A percentile compares a stretch with the other conserved stretches of the same genome.
Conservation (phyloP, 345 rosid genomes). For the Eucalyptus polybractea region DNA sequence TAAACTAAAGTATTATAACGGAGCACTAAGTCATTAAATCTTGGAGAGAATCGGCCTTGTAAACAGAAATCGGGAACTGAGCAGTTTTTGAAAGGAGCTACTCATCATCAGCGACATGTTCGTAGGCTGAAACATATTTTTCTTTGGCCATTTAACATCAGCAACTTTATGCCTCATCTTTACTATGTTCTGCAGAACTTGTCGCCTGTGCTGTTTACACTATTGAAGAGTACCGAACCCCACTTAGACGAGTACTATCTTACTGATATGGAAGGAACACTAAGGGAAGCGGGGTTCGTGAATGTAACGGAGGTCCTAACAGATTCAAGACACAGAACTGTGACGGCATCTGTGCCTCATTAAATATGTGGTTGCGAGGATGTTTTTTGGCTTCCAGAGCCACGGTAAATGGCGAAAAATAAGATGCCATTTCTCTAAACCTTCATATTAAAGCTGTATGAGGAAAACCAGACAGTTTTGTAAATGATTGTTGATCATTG, state of each 20-base stretch:
- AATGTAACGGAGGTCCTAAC: slow-evolving; percentile 24
- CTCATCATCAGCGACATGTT: neutral
- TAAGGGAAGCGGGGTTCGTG: slow-evolving; percentile 32
- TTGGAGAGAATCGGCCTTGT: neutral
- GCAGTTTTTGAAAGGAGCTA: neutral
- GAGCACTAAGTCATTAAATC: neutral
- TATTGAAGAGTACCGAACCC: slow-evolving; percentile 57
- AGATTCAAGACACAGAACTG: slow-evolving; percentile 41
- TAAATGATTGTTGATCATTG: neutral
- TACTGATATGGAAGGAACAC: slow-evolving; percentile 34
- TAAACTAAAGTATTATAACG: neutral
- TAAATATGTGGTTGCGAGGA: neutral
- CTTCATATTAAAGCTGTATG: neutral
- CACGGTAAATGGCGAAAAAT: neutral
- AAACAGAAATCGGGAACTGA: neutral
- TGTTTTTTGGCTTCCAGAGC: neutral
- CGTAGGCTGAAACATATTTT: neutral
- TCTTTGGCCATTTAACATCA: neutral
- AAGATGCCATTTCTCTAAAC: neutral
- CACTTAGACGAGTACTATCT: slow-evolving; percentile 37
- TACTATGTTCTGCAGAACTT: slow-evolving; percentile 14
- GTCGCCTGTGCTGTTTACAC: slow-evolving; percentile 43
- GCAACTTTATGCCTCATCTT: neutral
- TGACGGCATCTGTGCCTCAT: slow-evolving; percentile 35
- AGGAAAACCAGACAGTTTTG: neutral